Percentiles rank a stretch among this genome's conserved stretches.
Evolutionary conservation across 2,329 filamentous ascomycete genomes (phyloP).

Genomic region (Beauveria varroae): DNA sequence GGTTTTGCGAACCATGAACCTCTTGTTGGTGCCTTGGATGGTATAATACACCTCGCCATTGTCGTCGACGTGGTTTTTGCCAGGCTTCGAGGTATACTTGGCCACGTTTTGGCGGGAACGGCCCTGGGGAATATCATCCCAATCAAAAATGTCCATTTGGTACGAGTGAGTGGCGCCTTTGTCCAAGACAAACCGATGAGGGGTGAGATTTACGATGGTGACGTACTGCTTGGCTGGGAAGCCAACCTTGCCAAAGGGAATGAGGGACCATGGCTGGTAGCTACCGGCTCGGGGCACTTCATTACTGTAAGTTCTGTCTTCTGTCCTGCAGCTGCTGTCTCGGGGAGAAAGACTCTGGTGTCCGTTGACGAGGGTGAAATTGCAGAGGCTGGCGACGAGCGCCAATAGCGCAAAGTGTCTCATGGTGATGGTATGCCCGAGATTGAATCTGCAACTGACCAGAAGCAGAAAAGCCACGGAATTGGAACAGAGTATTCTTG

Average conservation of each 20-base stretch:
- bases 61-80: slow-evolving; percentile 17
- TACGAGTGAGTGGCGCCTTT: slow-evolving; percentile 20
- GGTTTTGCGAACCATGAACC: slow-evolving; percentile 22
- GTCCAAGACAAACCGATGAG: slow-evolving; percentile 21
- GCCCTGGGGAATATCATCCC: slow-evolving; percentile 26
- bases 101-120: slow-evolving; percentile 23
- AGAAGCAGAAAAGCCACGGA: neutral
- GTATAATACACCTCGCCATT: slow-evolving; percentile 26
- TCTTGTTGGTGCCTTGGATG: slow-evolving; percentile 23
- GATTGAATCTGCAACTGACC: neutral
- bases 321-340: slow-evolving; percentile 5
- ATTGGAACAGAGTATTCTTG: neutral
- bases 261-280: slow-evolving; percentile 13
- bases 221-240: slow-evolving; percentile 20
- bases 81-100: slow-evolving; percentile 18
- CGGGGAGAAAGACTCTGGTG: neutral
- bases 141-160: slow-evolving; percentile 25
- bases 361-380: neutral
- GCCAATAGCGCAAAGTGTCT: neutral
- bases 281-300: slow-evolving; percentile 11
- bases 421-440: neutral
- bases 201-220: slow-evolving; percentile 28
- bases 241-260: slow-evolving; percentile 11
- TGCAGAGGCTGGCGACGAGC: slow-evolving; percentile 4
- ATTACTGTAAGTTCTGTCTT: slow-evolving; percentile 11